These are phyloP conservation scores for Trichoderma breve DNA, from an alignment of 2,329 filamentous ascomycete genomes.

Conservation along the genomic window DNA sequence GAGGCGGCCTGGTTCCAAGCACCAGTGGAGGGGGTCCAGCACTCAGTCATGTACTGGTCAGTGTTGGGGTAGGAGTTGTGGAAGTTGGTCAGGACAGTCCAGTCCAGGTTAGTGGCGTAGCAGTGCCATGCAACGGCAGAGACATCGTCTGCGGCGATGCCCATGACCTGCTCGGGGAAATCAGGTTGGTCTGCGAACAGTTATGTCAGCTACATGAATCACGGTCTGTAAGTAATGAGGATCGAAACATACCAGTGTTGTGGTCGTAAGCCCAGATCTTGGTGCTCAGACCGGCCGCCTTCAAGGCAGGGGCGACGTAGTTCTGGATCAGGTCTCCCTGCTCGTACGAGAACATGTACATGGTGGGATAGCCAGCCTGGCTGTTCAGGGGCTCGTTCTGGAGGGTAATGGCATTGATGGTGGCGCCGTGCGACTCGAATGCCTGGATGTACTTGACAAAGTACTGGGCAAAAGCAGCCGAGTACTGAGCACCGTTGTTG, in stretches of 20 bases:
- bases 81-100: slow-evolving; percentile 39
- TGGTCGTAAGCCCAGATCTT: slow-evolving; percentile 25
- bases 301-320: slow-evolving; percentile 20
- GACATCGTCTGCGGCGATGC: slow-evolving; percentile 34
- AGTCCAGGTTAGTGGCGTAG: slow-evolving; percentile 36
- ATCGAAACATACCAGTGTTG: slow-evolving; percentile 32
- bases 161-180: slow-evolving; percentile 39
- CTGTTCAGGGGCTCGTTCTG: slow-evolving; percentile 24
- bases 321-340: slow-evolving; percentile 21
- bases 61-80: slow-evolving; percentile 37
- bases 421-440: slow-evolving; percentile 15
- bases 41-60: slow-evolving; percentile 50
- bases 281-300: slow-evolving; percentile 17
- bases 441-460: slow-evolving; percentile 25
- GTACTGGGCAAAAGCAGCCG: slow-evolving; percentile 35
- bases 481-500: slow-evolving; percentile 35
- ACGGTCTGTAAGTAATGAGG: neutral
- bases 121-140: slow-evolving; percentile 40
- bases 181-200: slow-evolving; percentile 28
- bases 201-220: neutral
- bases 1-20: slow-evolving; percentile 37
- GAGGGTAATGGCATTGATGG: slow-evolving; percentile 21
- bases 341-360: slow-evolving; percentile 22
- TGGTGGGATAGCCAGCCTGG: slow-evolving; percentile 20
- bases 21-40: slow-evolving; percentile 38